Evolutionary conservation across 192 early-diverging fungal genomes (phyloP).

Genomic region (Lunasporangiospora selenospora): DNA sequence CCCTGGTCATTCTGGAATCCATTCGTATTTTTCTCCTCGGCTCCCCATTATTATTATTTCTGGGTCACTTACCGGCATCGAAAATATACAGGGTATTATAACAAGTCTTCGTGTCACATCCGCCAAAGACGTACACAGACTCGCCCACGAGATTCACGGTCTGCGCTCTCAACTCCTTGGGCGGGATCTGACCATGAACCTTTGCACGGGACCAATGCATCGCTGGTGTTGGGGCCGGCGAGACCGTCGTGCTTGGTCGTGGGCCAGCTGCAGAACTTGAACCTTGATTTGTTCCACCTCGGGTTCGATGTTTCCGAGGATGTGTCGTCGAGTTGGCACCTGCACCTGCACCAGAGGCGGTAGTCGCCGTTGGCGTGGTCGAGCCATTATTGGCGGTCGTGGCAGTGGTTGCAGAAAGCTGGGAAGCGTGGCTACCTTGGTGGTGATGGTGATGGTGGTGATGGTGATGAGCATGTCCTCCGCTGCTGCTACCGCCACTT

Average conservation of each 20-base stretch:
- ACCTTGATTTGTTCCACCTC: not conserved
- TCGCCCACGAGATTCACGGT: constrained; percentile 78
- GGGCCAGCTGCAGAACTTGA: not conserved
- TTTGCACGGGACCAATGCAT: constrained; percentile 81
- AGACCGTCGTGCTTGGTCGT: constrained; percentile 40
- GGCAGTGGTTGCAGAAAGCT: not conserved
- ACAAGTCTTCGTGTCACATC: constrained; percentile 78
- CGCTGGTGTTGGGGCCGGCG: constrained; percentile 73
- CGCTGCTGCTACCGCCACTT: not conserved
- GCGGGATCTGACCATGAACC: constrained; percentile 68
- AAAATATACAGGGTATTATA: constrained; percentile 81
- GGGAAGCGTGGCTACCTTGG: not conserved
- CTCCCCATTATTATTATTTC: too few species aligned
- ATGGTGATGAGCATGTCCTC: constrained; percentile 3
- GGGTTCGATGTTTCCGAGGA: constrained; percentile 13
- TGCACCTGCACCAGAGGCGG: too few species aligned
- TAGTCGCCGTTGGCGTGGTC: too few species aligned
- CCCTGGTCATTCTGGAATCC: too few species aligned
- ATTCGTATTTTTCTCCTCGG: too few species aligned
- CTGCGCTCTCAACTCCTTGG: constrained; percentile 75
- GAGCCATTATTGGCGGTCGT: not conserved
- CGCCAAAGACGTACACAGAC: constrained; percentile 85
- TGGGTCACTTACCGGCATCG: constrained; percentile 67
- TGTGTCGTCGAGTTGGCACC: too few species aligned
- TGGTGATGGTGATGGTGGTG: not conserved